Conservation (phyloP, 192 early-diverging fungal species). For the Coemansia guatemalensis region DNA sequence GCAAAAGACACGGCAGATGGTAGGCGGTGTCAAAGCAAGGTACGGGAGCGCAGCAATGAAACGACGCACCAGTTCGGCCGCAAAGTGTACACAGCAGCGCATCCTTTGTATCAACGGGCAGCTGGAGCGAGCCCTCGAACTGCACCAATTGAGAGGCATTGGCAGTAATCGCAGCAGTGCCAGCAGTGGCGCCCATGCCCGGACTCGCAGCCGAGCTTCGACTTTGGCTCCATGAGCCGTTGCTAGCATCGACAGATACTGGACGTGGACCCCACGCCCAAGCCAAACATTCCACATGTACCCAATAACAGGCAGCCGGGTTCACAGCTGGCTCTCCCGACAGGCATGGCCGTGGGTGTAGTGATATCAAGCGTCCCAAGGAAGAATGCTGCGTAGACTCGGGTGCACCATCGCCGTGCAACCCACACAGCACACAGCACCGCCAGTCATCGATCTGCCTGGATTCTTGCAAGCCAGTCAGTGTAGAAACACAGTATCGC, state of each 20-base stretch:
- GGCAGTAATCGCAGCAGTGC: neutral
- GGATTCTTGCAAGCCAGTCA: neutral
- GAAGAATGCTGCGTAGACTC: neutral
- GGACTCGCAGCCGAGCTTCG: neutral
- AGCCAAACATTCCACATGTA: constrained; percentile 48
- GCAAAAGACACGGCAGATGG: constrained; percentile 45
- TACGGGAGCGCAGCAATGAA: constrained; percentile 52
- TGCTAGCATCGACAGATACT: constrained; percentile 1
- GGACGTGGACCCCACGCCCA: constrained; percentile 53
- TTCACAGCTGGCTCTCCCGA: neutral
- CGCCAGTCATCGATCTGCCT: constrained; percentile 18
- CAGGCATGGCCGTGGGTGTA: constrained; percentile 3
- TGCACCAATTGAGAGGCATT: constrained; percentile 7
- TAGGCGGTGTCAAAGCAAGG: constrained; percentile 36
- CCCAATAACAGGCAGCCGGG: constrained; percentile 22
- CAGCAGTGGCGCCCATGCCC: neutral
- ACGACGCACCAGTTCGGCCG: constrained; percentile 26
- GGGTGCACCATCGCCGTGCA: constrained; percentile 34
- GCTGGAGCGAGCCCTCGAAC: constrained; percentile 30
- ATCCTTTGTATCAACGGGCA: constrained; percentile 4
- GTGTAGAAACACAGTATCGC: constrained; percentile 12
- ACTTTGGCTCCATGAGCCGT: neutral
- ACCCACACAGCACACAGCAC: constrained; percentile 27
- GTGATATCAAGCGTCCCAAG: constrained; percentile 36
- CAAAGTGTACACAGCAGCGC: constrained; percentile 29